These are phyloP conservation scores for Cylindrotheca fusiformis DNA, from an alignment of 108 stramenopile genomes.

Conservation along the genomic window DNA sequence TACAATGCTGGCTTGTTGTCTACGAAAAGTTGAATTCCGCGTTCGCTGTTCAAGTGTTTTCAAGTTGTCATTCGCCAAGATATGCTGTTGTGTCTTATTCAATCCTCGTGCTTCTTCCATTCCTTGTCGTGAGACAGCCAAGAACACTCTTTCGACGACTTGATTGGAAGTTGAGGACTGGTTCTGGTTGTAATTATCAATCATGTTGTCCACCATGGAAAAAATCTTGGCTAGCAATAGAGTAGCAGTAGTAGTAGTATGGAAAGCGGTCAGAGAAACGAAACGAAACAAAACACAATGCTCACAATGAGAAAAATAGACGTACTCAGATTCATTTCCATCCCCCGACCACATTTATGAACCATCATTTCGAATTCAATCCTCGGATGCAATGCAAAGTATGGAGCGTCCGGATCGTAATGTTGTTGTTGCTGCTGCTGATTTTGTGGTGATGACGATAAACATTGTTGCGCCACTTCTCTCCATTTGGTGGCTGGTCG, in stretches of 20 bases:
- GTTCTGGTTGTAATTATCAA: conserved; percentile 11
- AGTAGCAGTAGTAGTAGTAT: no score
- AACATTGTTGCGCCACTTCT: conserved; percentile 8
- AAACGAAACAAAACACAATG: no score
- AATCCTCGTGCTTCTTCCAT: conserved; percentile 5
- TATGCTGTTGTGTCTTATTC: not conserved
- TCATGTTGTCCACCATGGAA: conserved; percentile 32
- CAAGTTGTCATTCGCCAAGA: conserved; percentile 37
- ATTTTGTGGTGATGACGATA: not conserved
- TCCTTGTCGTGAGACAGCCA: conserved; percentile 26
- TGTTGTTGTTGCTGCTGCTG: not conserved
- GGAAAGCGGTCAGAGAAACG: no score
- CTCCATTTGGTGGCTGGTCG: conserved; percentile 4
- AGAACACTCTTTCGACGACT: conserved; percentile 24
- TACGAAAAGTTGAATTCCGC: no score
- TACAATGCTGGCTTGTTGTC: conserved; percentile 22
- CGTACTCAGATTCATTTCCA: conserved; percentile 55
- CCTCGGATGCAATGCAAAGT: conserved; percentile 70
- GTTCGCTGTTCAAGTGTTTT: conserved; percentile 24
- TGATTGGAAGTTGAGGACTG: not conserved
- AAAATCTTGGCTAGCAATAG: conserved; percentile 39
- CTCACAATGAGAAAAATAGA: not conserved
- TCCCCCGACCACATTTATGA: conserved; percentile 49
- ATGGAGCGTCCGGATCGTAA: conserved; percentile 5
- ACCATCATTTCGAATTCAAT: conserved; percentile 71